phyloP scores from a whole-genome alignment of 2,329 filamentous ascomycete species.

The Zopfia rhizophila region DNA sequence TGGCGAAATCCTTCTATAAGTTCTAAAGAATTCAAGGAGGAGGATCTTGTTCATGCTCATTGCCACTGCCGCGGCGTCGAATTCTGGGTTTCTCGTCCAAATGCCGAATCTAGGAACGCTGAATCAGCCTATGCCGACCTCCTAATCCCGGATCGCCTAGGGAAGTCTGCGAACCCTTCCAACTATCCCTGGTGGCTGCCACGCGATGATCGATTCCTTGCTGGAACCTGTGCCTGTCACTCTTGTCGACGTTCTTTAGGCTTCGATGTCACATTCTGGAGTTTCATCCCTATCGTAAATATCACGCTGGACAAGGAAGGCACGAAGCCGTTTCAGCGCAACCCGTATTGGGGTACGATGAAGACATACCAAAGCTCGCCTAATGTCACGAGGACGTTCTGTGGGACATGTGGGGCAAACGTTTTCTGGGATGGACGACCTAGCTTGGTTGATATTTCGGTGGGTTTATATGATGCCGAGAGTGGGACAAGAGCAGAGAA shows the following conservation, averaged over 20 bases:
- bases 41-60: conserved; percentile 45
- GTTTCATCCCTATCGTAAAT: conserved; percentile 54
- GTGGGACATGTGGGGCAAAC: conserved; percentile 57
- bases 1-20: conserved; percentile 32
- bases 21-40: conserved; percentile 20
- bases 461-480: conserved; percentile 56
- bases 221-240: conserved; percentile 57
- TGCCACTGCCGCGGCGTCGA: conserved; percentile 61
- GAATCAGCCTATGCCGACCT: conserved; percentile 56
- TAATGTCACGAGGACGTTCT: conserved; percentile 61
- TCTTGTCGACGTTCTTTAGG: conserved; percentile 59
- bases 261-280: conserved; percentile 60
- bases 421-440: conserved; percentile 59
- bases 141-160: conserved; percentile 29
- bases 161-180: conserved; percentile 19
- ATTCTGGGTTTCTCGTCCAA: conserved; percentile 51
- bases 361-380: conserved; percentile 55
- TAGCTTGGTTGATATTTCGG: conserved; percentile 56
- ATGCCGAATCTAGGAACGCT: conserved; percentile 35
- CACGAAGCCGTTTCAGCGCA: conserved; percentile 22
- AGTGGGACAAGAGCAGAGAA: conserved; percentile 60
- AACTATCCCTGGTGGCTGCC: conserved; percentile 45
- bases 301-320: conserved; percentile 44
- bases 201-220: conserved; percentile 50
- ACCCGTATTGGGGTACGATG: conserved; percentile 52